These are phyloP conservation scores for Curvularia hawaiiensis DNA, from an alignment of 2,329 filamentous ascomycete species.

Conservation along the genomic window DNA sequence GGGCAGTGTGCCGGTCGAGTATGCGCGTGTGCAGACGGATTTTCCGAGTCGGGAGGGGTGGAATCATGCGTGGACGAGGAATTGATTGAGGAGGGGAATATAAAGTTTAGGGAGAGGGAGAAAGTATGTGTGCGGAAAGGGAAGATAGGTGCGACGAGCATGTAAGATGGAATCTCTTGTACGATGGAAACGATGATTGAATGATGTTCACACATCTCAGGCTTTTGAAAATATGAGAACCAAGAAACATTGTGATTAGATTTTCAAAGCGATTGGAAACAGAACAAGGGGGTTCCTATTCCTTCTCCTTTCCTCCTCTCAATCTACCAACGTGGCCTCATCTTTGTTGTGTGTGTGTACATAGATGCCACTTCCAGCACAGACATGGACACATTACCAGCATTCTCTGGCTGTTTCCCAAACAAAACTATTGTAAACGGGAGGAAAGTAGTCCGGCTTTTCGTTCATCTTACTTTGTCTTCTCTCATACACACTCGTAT, in stretches of 20 bases:
- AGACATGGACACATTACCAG: neutral
- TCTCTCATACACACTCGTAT: neutral
- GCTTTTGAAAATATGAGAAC: too few relatives aligned
- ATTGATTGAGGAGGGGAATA: slow-evolving; percentile 4
- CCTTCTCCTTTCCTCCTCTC: too few relatives aligned
- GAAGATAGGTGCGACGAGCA: too few relatives aligned
- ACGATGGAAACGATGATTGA: too few relatives aligned
- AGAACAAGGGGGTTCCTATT: too few relatives aligned
- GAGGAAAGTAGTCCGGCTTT: neutral
- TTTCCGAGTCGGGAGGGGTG: slow-evolving; percentile 79
- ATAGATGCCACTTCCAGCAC: neutral
- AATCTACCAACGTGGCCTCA: neutral
- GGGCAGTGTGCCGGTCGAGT: slow-evolving; percentile 88
- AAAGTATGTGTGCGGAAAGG: too few relatives aligned
- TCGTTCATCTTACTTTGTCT: neutral
- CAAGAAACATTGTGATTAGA: too few relatives aligned
- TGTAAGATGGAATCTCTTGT: too few relatives aligned
- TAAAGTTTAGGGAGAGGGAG: too few relatives aligned
- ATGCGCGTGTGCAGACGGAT: slow-evolving; percentile 83
- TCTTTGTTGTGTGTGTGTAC: neutral
- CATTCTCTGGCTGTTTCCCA: neutral
- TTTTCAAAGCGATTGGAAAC: too few relatives aligned
- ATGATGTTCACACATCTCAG: too few relatives aligned
- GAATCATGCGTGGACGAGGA: slow-evolving; percentile 89
- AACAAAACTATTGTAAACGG: neutral